phyloP scores from a whole-genome alignment of 2,329 filamentous ascomycete species.

The Fusarium sp. region DNA sequence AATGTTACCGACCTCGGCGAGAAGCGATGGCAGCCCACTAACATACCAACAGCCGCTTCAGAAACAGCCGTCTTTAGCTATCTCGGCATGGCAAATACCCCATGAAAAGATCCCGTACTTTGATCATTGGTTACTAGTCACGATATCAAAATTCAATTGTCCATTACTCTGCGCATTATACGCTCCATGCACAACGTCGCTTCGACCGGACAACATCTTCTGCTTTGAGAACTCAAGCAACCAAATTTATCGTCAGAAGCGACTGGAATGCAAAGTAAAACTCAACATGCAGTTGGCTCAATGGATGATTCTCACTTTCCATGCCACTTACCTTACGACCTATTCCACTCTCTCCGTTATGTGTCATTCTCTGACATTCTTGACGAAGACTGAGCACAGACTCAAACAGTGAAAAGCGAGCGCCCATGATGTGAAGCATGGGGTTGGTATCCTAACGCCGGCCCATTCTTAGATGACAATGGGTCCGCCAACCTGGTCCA shows the following conservation, averaged over 20 bases:
- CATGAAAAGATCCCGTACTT: not conserved
- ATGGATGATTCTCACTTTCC: not conserved
- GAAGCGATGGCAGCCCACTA: not conserved
- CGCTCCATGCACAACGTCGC: too few relatives aligned
- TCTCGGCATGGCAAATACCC: not conserved
- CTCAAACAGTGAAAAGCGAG: not conserved
- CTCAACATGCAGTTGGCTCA: not conserved
- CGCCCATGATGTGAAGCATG: not conserved
- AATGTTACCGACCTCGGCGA: not conserved
- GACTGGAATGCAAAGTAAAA: conserved; percentile 30
- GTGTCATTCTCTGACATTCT: not conserved
- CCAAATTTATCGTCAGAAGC: not conserved
- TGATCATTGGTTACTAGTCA: not conserved
- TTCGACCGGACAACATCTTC: not conserved
- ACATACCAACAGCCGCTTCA: not conserved
- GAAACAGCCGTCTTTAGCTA: not conserved
- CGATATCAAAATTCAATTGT: too few relatives aligned
- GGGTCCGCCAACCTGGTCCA: not conserved
- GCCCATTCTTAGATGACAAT: not conserved
- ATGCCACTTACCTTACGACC: not conserved
- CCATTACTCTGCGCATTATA: not conserved
- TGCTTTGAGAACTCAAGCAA: too few relatives aligned
- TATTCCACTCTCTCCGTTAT: not conserved
- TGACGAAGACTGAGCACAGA: not conserved
- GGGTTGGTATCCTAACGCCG: not conserved